phyloP scores from a whole-genome alignment of 345 rosid species.

The Triadica sebifera region DNA sequence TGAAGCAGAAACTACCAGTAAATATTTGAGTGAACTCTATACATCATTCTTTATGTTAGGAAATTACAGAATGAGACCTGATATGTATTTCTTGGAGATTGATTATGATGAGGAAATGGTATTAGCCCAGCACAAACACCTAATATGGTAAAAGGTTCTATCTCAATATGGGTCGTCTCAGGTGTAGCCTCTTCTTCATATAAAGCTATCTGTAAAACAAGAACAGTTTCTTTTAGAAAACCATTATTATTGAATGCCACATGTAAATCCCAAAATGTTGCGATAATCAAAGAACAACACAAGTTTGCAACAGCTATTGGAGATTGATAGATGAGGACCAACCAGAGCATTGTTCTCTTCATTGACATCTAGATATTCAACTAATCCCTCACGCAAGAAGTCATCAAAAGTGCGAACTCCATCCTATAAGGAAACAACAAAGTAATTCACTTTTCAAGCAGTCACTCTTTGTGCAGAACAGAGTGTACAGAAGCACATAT shows the following conservation, averaged over 20 bases:
- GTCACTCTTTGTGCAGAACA: slow-evolving; percentile 5
- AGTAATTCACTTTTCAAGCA: slow-evolving; percentile 20
- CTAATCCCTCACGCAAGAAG: slow-evolving; percentile 83
- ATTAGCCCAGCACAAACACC: slow-evolving; percentile 95
- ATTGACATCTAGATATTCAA: slow-evolving; percentile 94
- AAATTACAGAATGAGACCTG: slow-evolving; percentile 51
- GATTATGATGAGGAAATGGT: slow-evolving; percentile 97
- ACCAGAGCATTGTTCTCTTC: slow-evolving; percentile 98
- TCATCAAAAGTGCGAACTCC: slow-evolving; percentile 86
- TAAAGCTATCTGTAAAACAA: slow-evolving; percentile 68
- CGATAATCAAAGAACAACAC: neutral
- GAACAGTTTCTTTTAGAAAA: neutral
- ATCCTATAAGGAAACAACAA: slow-evolving; percentile 46
- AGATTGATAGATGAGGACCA: slow-evolving; percentile 25
- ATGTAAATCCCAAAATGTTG: neutral
- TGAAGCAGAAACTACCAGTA: neutral
- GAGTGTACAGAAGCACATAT: neutral
- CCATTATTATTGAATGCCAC: neutral
- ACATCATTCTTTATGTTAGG: slow-evolving; percentile 6
- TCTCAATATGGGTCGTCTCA: slow-evolving; percentile 88
- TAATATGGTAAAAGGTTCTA: slow-evolving; percentile 94
- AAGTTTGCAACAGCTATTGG: slow-evolving; percentile 4
- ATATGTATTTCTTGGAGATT: slow-evolving; percentile 95
- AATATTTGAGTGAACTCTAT: neutral
- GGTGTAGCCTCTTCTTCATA: slow-evolving; percentile 74